phyloP scores from a whole-genome alignment of 495 filamentous ascomycete species.

The Hypoxylon lienhwacheense region DNA sequence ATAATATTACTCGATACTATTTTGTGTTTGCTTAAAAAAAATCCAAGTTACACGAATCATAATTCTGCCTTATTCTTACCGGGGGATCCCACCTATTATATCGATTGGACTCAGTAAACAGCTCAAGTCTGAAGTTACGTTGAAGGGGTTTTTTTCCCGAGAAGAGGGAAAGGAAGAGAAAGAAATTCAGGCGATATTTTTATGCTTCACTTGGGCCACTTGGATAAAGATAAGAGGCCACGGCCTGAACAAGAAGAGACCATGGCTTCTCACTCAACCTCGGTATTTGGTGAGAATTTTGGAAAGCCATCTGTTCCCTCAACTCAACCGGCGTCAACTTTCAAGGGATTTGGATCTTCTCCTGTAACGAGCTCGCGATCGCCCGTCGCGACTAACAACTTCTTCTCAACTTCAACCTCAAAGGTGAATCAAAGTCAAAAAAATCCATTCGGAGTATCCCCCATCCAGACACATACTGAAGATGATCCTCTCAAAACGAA shows the following conservation, averaged over 20 bases:
- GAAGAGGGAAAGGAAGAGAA: no score
- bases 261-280: slow-evolving; percentile 12
- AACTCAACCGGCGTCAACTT: neutral
- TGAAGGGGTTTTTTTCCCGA: no score
- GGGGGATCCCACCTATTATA: no score
- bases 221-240: neutral
- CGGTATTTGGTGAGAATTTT: neutral
- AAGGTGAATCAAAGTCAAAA: neutral
- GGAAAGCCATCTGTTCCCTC: neutral
- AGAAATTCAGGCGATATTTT: no score
- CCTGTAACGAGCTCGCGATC: no score
- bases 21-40: no score
- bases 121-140: no score
- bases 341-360: neutral
- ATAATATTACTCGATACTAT: no score
- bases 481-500: neutral
- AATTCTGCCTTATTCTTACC: no score
- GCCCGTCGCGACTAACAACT: neutral
- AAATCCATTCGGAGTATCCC: neutral
- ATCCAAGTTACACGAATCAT: no score
- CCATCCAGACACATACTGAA: neutral
- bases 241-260: neutral
- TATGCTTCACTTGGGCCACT: neutral
- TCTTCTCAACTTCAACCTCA: neutral
- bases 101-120: no score